Conservation (phyloP, 495 filamentous ascomycete genomes). For the Penicillium cataractarum region DNA sequence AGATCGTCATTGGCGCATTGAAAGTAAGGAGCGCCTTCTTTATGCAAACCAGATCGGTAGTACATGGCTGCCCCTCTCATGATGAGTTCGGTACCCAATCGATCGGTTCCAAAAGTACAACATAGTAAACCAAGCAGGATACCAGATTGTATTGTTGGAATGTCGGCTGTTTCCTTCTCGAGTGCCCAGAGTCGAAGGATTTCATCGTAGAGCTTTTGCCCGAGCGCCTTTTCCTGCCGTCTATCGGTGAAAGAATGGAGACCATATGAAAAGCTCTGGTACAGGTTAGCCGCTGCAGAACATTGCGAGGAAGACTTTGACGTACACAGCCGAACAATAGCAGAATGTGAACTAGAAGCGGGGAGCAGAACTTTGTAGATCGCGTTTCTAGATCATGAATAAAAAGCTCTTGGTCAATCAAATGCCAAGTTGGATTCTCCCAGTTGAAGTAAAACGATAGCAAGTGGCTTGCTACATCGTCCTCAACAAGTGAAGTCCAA, state of each 20-base stretch:
- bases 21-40: background rate
- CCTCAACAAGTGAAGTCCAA: slow-evolving; percentile 30
- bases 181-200: slow-evolving; percentile 29
- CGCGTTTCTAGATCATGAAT: slow-evolving; percentile 26
- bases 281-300: background rate
- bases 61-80: slow-evolving; percentile 26
- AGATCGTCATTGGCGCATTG: background rate
- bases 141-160: slow-evolving; percentile 27
- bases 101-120: slow-evolving; percentile 35
- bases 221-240: slow-evolving; percentile 30
- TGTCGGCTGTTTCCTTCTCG: slow-evolving; percentile 9
- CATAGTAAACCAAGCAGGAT: slow-evolving; percentile 31
- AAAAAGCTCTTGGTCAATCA: slow-evolving; percentile 29
- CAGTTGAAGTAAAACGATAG: slow-evolving; percentile 34
- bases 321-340: background rate
- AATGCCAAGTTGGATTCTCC: slow-evolving; percentile 36
- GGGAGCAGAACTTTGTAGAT: background rate
- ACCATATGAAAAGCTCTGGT: slow-evolving; percentile 33
- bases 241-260: slow-evolving; percentile 28
- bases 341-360: background rate
- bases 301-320: background rate
- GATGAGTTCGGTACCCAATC: slow-evolving; percentile 30
- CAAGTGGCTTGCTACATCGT: slow-evolving; percentile 31
- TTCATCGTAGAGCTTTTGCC: slow-evolving; percentile 27
- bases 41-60: slow-evolving; percentile 14